phyloP scores from a whole-genome alignment of 2,329 filamentous ascomycete species.

The Penicillium vulpinum region DNA sequence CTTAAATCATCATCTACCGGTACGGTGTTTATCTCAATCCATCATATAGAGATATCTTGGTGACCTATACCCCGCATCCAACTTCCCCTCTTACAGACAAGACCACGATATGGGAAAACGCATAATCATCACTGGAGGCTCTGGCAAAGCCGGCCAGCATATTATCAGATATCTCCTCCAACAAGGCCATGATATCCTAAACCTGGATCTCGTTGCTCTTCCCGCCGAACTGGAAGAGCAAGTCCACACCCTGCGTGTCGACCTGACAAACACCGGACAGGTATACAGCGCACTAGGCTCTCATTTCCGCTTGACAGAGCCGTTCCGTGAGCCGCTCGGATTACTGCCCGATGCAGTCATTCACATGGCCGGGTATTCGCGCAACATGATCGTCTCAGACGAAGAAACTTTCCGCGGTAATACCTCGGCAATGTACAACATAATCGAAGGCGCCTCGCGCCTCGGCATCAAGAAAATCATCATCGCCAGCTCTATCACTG shows the following conservation, averaged over 20 bases:
- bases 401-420: slow-evolving; percentile 61
- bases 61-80: slow-evolving; percentile 3
- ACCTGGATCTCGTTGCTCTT: slow-evolving; percentile 55
- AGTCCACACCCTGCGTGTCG: slow-evolving; percentile 57
- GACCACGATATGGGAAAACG: slow-evolving; percentile 36
- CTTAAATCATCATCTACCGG: not conserved
- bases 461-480: slow-evolving; percentile 63
- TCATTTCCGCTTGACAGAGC: slow-evolving; percentile 55
- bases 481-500: slow-evolving; percentile 60
- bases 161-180: slow-evolving; percentile 55
- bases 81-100: not conserved
- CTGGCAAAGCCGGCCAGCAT: slow-evolving; percentile 57
- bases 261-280: slow-evolving; percentile 57
- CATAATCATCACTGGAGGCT: slow-evolving; percentile 57
- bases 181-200: slow-evolving; percentile 55
- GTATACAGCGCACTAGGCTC: slow-evolving; percentile 58
- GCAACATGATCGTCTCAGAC: slow-evolving; percentile 63
- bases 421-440: slow-evolving; percentile 59
- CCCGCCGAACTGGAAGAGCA: slow-evolving; percentile 35
- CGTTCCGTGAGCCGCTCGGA: slow-evolving; percentile 39
- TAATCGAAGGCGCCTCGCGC: slow-evolving; percentile 63
- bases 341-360: slow-evolving; percentile 60
- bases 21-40: not conserved
- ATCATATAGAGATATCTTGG: not conserved
- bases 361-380: slow-evolving; percentile 61